phyloP scores from a whole-genome alignment of 495 filamentous ascomycete genomes.

The Hypoxylon fragiforme region DNA sequence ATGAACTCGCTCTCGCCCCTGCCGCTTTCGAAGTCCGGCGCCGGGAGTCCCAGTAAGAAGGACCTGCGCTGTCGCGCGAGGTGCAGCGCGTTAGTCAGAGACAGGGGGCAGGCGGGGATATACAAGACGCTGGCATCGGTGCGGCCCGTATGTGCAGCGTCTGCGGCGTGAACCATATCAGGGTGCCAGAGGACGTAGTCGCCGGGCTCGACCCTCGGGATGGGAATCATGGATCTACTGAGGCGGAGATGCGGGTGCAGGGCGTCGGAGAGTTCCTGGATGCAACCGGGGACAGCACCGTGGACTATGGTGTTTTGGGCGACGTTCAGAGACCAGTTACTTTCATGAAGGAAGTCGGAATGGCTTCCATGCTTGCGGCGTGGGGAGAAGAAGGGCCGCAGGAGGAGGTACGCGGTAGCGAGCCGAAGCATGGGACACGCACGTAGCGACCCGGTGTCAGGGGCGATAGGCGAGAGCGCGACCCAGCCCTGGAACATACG shows the following conservation, averaged over 20 bases:
- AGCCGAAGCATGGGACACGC: conserved; percentile 76
- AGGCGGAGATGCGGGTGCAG: conserved; percentile 80
- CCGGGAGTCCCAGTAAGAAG: conserved; percentile 62
- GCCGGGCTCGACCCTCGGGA: conserved; percentile 74
- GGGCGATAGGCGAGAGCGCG: conserved; percentile 65
- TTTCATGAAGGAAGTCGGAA: conserved; percentile 30
- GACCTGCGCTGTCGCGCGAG: conserved; percentile 70
- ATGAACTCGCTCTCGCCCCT: conserved; percentile 57
- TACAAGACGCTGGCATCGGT: conserved; percentile 59
- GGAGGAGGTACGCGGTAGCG: conserved; percentile 80
- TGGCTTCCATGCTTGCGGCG: conserved; percentile 16
- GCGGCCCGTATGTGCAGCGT: conserved; percentile 47
- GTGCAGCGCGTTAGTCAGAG: conserved; percentile 73
- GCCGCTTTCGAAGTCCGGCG: conserved; percentile 65
- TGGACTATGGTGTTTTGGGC: conserved; percentile 62
- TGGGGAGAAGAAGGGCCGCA: conserved; percentile 81
- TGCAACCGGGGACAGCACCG: conserved; percentile 73
- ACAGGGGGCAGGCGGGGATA: conserved; percentile 82
- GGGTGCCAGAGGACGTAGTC: conserved; percentile 94
- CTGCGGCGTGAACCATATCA: conserved; percentile 50
- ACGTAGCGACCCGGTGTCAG: conserved; percentile 69
- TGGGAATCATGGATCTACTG: conserved; percentile 67
- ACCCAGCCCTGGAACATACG: conserved; percentile 89
- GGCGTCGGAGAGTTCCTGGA: conserved; percentile 69
- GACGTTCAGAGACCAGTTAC: conserved; percentile 41